These are phyloP conservation scores for Geotrichum bryndzae DNA, from an alignment of 1,139 yeast genomes.

Conservation along the genomic window DNA sequence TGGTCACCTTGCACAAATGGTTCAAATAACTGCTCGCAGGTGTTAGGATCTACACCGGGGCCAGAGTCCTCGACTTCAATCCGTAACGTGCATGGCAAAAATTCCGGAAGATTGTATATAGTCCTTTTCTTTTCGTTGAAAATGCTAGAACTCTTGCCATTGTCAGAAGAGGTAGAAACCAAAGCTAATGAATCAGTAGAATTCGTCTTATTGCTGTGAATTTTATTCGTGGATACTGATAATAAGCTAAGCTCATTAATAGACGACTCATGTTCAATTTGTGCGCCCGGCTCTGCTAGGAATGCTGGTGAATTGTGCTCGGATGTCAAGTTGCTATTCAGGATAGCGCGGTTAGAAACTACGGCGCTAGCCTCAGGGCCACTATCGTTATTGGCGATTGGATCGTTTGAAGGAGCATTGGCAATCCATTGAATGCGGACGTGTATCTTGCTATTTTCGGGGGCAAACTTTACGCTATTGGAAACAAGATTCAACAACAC, in stretches of 20 bases:
- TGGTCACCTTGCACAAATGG: conserved; percentile 97
- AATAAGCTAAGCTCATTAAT: no score
- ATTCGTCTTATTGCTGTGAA: not conserved
- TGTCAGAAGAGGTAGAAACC: not conserved
- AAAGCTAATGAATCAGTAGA: not conserved
- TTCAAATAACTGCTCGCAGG: conserved; percentile 82
- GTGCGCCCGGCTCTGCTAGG: no score
- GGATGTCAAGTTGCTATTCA: no score
- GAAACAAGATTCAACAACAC: conserved; percentile 83
- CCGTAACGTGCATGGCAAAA: conserved; percentile 23
- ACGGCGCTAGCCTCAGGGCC: no score
- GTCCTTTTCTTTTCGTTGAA: not conserved
- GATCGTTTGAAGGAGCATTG: not conserved
- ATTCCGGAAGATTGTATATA: not conserved
- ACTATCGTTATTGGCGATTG: no score
- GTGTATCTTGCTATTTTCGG: conserved; percentile 70
- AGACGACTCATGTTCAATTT: no score
- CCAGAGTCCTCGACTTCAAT: conserved; percentile 72
- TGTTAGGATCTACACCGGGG: conserved; percentile 76
- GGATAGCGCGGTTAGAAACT: no score
- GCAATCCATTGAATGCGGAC: conserved; percentile 52
- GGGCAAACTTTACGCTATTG: conserved; percentile 83
- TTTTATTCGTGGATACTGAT: no score
- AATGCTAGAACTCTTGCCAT: not conserved
- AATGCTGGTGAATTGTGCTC: no score